phyloP scores from a whole-genome alignment of 768 basidiomycete genomes.

The Termitomyces sp. region DNA sequence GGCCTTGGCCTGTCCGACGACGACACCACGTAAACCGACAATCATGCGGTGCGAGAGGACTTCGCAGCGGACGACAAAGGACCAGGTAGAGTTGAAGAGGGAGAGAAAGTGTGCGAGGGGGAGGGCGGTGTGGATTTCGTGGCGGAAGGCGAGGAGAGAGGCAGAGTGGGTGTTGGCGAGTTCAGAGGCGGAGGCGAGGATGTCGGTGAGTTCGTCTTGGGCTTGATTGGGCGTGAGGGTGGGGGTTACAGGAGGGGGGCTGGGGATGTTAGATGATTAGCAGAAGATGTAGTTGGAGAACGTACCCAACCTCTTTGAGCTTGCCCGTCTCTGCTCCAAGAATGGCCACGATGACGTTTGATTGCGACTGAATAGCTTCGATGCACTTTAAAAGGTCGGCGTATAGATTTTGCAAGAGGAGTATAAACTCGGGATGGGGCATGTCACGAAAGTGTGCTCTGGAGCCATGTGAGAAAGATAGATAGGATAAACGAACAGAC shows the following conservation, averaged over 20 bases:
- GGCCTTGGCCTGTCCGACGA: constrained; percentile 84
- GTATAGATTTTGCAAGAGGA: constrained; percentile 57
- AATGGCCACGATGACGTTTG: constrained; percentile 49
- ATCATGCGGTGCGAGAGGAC: constrained; percentile 86
- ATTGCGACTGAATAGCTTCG: constrained; percentile 62
- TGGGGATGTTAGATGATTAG: not conserved
- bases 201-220: constrained; percentile 68
- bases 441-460: constrained; percentile 57
- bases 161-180: constrained; percentile 80
- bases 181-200: constrained; percentile 76
- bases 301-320: not conserved
- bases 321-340: constrained; percentile 31
- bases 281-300: not conserved
- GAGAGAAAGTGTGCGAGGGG: constrained; percentile 68
- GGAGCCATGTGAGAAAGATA: constrained; percentile 28
- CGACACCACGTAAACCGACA: constrained; percentile 81
- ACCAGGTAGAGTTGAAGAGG: constrained; percentile 84
- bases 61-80: constrained; percentile 86
- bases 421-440: constrained; percentile 63
- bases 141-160: constrained; percentile 68
- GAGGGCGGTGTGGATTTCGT: constrained; percentile 74
- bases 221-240: constrained; percentile 16
- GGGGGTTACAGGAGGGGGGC: not conserved
- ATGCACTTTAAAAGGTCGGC: constrained; percentile 56
- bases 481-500: not conserved